Evolutionary conservation across 2,329 filamentous ascomycete species (phyloP).

Genomic region (Parascedosporium putredinis): DNA sequence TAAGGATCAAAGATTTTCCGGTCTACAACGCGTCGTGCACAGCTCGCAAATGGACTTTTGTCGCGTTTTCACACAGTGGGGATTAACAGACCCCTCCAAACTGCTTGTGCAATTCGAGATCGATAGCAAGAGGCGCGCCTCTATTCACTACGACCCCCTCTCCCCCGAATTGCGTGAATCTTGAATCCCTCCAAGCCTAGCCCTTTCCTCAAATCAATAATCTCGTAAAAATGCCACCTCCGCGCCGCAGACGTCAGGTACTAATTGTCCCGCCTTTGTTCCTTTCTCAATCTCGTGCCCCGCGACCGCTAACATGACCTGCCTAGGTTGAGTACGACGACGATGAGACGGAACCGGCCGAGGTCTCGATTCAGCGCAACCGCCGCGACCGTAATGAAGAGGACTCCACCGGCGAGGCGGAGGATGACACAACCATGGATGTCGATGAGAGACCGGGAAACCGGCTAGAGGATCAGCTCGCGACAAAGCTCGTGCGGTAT

Average conservation of each 20-base stretch:
- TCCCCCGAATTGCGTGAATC: no score
- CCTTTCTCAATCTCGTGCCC: background rate
- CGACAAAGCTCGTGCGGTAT: conserved; percentile 60
- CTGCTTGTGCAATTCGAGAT: background rate
- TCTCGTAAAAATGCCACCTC: background rate
- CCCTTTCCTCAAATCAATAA: background rate
- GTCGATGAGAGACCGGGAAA: conserved; percentile 19
- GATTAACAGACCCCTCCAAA: conserved; percentile 3
- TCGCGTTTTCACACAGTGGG: background rate
- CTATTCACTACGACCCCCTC: no score
- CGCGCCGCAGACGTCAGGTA: background rate
- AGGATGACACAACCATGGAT: conserved; percentile 25
- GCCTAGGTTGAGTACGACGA: background rate
- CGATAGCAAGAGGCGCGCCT: background rate
- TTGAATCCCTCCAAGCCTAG: no score
- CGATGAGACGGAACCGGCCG: background rate
- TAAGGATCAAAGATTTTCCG: conserved; percentile 11
- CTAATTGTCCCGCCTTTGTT: background rate
- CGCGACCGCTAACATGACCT: background rate
- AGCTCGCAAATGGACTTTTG: background rate
- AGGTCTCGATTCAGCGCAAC: background rate
- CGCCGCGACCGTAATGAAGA: conserved; percentile 18
- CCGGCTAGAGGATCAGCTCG: conserved; percentile 39
- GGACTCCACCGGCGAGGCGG: conserved; percentile 15
- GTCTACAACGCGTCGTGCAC: background rate